Evolutionary conservation across 176 grass and related monocot species (phyloP).

Genomic region (Lolium perenne): DNA sequence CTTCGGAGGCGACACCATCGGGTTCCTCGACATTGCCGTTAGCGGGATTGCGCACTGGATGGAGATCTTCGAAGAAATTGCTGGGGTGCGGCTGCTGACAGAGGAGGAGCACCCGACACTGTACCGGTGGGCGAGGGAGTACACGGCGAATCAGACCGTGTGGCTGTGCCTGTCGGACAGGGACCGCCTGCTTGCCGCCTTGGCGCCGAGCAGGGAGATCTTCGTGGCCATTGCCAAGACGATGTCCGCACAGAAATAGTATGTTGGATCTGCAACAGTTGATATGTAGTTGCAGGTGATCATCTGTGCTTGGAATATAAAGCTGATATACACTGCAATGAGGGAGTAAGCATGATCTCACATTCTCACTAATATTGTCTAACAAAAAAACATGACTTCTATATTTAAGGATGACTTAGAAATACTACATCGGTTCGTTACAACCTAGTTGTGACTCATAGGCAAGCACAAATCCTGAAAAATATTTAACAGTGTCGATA

Average conservation of each 20-base stretch:
- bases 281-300: no score
- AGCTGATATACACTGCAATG: no score
- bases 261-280: no score
- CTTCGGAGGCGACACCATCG: constrained; percentile 24
- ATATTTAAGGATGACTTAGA: no score
- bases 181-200: background rate
- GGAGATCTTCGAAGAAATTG: background rate
- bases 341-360: no score
- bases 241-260: background rate
- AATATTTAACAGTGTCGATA: no score
- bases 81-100: background rate
- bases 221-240: background rate
- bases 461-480: no score
- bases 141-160: background rate
- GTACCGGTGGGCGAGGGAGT: constrained; percentile 1
- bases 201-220: background rate
- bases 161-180: background rate
- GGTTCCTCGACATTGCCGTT: background rate
- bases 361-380: no score
- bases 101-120: background rate
- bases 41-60: background rate
- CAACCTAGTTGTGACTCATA: no score
- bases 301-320: no score
- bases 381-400: no score
- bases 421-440: no score